These are phyloP conservation scores for Eurotiales sp. DNA, from an alignment of 2,329 filamentous ascomycete genomes.

Conservation along the genomic window DNA sequence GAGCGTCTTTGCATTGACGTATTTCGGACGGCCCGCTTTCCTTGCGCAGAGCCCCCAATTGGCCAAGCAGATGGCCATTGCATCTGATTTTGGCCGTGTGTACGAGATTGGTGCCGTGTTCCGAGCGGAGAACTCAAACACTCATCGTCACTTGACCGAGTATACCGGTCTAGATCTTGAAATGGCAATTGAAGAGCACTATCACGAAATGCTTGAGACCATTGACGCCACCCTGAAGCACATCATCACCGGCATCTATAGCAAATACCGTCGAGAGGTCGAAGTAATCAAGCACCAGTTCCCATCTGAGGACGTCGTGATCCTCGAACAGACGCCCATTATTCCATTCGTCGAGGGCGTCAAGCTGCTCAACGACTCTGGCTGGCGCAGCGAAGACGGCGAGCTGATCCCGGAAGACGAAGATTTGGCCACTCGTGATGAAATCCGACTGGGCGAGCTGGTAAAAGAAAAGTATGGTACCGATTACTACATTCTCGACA, in stretches of 20 bases:
- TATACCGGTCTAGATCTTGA: conserved; percentile 91
- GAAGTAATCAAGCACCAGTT: conserved; percentile 78
- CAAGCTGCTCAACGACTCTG: conserved; percentile 72
- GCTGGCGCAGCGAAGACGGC: conserved; percentile 73
- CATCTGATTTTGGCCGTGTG: conserved; percentile 81
- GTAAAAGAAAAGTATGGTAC: conserved; percentile 83
- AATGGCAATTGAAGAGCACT: conserved; percentile 85
- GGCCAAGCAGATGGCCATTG: conserved; percentile 89
- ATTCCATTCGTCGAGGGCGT: conserved; percentile 77
- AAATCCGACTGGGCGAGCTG: conserved; percentile 78
- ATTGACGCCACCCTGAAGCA: conserved; percentile 78
- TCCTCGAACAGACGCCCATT: conserved; percentile 78
- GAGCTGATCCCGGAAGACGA: conserved; percentile 67
- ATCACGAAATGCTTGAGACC: conserved; percentile 77
- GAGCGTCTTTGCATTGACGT: conserved; percentile 87
- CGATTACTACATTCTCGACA: conserved; percentile 92
- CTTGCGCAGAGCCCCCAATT: conserved; percentile 88
- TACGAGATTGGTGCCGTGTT: conserved; percentile 91
- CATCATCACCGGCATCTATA: conserved; percentile 70
- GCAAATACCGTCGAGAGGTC: conserved; percentile 66
- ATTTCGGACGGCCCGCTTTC: conserved; percentile 84
- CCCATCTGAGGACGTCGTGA: conserved; percentile 80
- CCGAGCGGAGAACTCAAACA: conserved; percentile 93
- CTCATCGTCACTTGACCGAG: conserved; percentile 88
- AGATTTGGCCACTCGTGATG: conserved; percentile 79